phyloP scores from a whole-genome alignment of 179 eudicot species.

The Sideroxylon spinosum region DNA sequence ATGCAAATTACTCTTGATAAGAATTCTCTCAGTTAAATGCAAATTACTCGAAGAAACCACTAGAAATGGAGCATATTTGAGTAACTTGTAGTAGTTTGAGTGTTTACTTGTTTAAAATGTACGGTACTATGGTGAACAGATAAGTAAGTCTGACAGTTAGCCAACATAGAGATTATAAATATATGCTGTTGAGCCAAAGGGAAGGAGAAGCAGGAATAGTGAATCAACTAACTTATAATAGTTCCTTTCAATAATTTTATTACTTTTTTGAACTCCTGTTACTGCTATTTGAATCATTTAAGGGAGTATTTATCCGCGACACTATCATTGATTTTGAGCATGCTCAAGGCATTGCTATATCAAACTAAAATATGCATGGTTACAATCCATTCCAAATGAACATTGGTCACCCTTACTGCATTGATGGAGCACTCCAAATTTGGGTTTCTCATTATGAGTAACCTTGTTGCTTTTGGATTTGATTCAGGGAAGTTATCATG shows the following conservation, averaged over 20 bases:
- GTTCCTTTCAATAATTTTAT: neutral
- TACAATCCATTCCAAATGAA: neutral
- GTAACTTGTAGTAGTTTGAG: neutral
- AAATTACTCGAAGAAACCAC: neutral
- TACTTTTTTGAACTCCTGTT: neutral
- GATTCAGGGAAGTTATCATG: neutral
- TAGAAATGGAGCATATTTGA: neutral
- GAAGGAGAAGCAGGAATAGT: too few species aligned
- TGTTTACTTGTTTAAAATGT: too few species aligned
- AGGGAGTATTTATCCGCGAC: neutral
- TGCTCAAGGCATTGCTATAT: neutral
- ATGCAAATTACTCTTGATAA: neutral
- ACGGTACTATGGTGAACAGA: neutral
- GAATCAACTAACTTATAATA: neutral
- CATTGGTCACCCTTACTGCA: neutral
- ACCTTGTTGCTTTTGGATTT: neutral
- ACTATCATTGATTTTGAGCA: neutral
- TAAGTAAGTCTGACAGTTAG: too few species aligned
- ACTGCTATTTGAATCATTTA: neutral
- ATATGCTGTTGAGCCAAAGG: too few species aligned
- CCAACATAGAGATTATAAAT: neutral
- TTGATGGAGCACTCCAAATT: neutral
- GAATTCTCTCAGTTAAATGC: neutral
- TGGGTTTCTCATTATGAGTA: neutral
- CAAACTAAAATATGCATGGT: neutral